phyloP scores from a whole-genome alignment of 768 basidiomycete genomes.

The Tricholoma bakamatsutake region DNA sequence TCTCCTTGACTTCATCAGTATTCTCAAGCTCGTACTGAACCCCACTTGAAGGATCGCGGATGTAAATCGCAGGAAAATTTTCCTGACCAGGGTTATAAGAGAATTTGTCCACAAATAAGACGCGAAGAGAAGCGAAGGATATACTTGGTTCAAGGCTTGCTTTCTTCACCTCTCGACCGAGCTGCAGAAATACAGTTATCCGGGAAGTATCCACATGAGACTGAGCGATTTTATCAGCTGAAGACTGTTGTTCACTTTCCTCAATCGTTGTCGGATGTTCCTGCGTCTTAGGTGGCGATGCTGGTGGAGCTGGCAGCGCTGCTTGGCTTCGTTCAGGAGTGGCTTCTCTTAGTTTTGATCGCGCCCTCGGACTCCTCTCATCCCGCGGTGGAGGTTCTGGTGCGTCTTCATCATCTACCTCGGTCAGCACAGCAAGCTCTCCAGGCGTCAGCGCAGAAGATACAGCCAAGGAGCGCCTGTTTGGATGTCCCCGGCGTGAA shows the following conservation, averaged over 20 bases:
- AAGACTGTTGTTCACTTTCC: slow-evolving; percentile 1
- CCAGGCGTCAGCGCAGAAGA: slow-evolving; percentile 58
- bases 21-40: slow-evolving; percentile 97
- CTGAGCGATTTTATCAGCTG: slow-evolving; percentile 5
- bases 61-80: slow-evolving; percentile 93
- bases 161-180: slow-evolving; percentile 90
- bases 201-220: slow-evolving; percentile 26
- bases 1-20: slow-evolving; percentile 86
- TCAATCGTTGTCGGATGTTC: slow-evolving; percentile 25
- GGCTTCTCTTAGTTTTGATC: slow-evolving; percentile 25
- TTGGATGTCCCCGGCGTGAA: slow-evolving; percentile 43
- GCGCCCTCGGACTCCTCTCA: slow-evolving; percentile 22
- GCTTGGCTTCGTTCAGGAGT: slow-evolving; percentile 33
- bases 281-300: slow-evolving; percentile 40
- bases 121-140: slow-evolving; percentile 68
- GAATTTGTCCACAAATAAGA: slow-evolving; percentile 93
- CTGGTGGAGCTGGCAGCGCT: slow-evolving; percentile 40
- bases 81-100: slow-evolving; percentile 90
- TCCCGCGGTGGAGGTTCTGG: slow-evolving; percentile 17
- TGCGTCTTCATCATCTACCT: slow-evolving; percentile 61
- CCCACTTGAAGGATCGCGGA: slow-evolving; percentile 86
- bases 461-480: slow-evolving; percentile 63
- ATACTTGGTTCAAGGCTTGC: slow-evolving; percentile 63
- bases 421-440: slow-evolving; percentile 70
- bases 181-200: slow-evolving; percentile 80